Conservation (phyloP, 2,329 filamentous ascomycete genomes). For the Fusarium annulatum region DNA sequence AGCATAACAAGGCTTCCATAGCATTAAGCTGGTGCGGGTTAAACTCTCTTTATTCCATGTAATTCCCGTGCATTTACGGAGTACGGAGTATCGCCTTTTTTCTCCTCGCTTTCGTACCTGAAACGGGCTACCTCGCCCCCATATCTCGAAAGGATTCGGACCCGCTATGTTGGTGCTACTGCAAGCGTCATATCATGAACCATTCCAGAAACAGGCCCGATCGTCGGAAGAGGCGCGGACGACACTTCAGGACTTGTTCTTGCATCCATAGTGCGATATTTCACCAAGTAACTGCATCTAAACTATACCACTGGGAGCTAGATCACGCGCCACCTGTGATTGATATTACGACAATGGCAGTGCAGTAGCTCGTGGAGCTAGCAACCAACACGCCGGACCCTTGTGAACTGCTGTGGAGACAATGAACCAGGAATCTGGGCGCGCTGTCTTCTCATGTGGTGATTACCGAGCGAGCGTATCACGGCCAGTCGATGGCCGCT, state of each 20-base stretch:
- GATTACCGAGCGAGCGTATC: not conserved
- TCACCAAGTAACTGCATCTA: not conserved
- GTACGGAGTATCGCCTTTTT: not conserved
- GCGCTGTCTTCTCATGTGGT: not conserved
- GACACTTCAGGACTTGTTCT: not conserved
- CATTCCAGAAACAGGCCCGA: not conserved
- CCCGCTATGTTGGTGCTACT: not conserved
- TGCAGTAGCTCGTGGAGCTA: not conserved
- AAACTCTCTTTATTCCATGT: not conserved
- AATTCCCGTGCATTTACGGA: not conserved
- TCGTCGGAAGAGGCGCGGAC: not conserved
- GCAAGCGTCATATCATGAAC: not conserved
- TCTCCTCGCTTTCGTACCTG: not conserved
- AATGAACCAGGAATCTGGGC: not conserved
- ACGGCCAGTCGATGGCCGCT: not conserved
- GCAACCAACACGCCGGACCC: not conserved
- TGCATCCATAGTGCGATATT: not conserved
- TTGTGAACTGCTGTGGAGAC: not conserved
- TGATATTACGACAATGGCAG: not conserved
- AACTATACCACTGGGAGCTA: not conserved
- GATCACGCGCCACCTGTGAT: not conserved
- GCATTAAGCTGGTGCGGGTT: not conserved
- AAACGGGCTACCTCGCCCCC: not conserved
- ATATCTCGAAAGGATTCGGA: not conserved
- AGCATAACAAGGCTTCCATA: not conserved